Conservation (phyloP, 2,329 filamentous ascomycete species). For the Colletotrichum graminicola region DNA sequence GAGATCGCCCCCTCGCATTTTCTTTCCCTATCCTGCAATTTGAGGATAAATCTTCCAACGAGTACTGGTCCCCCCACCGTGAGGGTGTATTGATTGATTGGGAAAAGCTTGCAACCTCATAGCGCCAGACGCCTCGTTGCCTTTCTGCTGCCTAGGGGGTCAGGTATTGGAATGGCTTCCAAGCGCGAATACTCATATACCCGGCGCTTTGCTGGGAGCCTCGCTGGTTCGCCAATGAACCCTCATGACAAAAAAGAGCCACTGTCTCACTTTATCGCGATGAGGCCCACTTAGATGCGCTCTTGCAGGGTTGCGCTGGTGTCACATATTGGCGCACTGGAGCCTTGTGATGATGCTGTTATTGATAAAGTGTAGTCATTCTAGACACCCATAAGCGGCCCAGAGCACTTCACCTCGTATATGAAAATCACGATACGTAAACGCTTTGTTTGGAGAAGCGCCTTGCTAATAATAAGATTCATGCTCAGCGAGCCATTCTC, state of each 20-base stretch:
- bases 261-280: neutral
- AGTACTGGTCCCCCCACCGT: neutral
- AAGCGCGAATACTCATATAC: neutral
- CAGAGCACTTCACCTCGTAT: too few species aligned
- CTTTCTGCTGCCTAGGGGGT: neutral
- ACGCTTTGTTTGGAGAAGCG: neutral
- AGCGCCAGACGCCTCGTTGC: neutral
- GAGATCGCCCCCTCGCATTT: neutral
- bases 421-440: too few species aligned
- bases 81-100: neutral
- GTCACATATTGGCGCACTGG: too few species aligned
- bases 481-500: neutral
- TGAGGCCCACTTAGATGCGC: too few species aligned
- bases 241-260: neutral
- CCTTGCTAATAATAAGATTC: neutral
- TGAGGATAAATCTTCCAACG: neutral
- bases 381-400: too few species aligned
- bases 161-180: neutral
- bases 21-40: neutral
- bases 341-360: neutral
- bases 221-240: neutral
- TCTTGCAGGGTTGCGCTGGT: neutral
- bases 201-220: neutral
- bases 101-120: neutral
- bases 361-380: too few species aligned